These are phyloP conservation scores for Polytrichum commune DNA, from an alignment of 225 moss, liverwort and hornwort genomes.

Conservation along the genomic window DNA sequence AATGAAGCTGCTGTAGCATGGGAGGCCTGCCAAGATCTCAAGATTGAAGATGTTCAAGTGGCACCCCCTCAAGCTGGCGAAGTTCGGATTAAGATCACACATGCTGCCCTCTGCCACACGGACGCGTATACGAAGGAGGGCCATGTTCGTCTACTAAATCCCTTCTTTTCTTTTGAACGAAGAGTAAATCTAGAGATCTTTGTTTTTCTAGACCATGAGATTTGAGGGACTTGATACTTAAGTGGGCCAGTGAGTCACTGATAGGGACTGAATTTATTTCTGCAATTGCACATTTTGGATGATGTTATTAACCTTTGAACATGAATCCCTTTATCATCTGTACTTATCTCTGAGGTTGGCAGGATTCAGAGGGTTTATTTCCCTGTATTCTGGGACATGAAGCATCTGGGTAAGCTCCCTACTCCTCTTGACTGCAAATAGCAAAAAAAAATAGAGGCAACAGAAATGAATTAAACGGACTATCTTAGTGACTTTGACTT, in stretches of 20 bases:
- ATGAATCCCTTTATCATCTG: background rate
- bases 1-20: slow-evolving; percentile 56
- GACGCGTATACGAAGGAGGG: slow-evolving; percentile 65
- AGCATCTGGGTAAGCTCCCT: slow-evolving; percentile 59
- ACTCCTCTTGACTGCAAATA: slow-evolving; percentile 2
- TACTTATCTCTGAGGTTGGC: slow-evolving; percentile 9
- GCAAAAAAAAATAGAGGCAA: background rate
- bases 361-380: slow-evolving; percentile 72
- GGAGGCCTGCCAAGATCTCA: slow-evolving; percentile 57
- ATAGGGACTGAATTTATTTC: slow-evolving; percentile 1
- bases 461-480: background rate
- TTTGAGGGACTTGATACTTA: background rate
- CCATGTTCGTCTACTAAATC: slow-evolving; percentile 28
- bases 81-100: slow-evolving; percentile 61
- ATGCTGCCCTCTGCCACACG: slow-evolving; percentile 62
- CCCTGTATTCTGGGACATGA: slow-evolving; percentile 78
- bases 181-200: too few relatives aligned
- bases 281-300: background rate
- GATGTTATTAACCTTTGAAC: background rate
- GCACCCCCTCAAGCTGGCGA: slow-evolving; percentile 70
- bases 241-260: background rate
- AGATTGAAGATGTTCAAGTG: slow-evolving; percentile 62
- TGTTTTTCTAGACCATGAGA: background rate
- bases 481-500: too few relatives aligned
- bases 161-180: background rate